Evolutionary conservation across 208 protist species (phyloP).

Genomic region (Dictyostelium gargantuum): DNA sequence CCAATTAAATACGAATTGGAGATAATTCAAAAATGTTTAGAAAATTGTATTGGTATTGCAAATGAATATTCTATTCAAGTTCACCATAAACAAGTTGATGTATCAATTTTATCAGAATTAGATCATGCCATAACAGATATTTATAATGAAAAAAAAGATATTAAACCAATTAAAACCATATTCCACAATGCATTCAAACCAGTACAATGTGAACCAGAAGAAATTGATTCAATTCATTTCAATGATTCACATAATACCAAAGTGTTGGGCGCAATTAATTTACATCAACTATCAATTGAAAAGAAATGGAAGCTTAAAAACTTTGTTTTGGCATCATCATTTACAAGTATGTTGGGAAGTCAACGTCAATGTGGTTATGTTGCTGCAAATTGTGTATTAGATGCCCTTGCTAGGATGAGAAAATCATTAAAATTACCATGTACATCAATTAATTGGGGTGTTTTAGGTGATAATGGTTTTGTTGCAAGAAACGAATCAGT

Average conservation of each 20-base stretch:
- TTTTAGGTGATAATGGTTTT: neutral
- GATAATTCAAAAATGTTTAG: neutral
- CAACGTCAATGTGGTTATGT: conserved; percentile 1
- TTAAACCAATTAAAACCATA: neutral
- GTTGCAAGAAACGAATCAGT: neutral
- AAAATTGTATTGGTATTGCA: neutral
- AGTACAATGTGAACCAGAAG: neutral
- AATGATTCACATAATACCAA: conserved; percentile 36
- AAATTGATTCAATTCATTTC: neutral
- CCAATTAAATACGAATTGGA: neutral
- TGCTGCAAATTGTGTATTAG: neutral
- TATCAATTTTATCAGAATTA: neutral
- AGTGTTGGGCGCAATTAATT: conserved; percentile 64
- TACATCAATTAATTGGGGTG: neutral
- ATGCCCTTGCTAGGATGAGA: neutral
- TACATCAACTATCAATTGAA: conserved; percentile 24
- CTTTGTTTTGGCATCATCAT: neutral
- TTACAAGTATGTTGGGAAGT: neutral
- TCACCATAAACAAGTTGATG: neutral
- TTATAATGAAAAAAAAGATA: neutral
- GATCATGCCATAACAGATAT: neutral
- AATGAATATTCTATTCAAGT: neutral
- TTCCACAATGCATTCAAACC: conserved; percentile 10
- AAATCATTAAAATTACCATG: neutral
- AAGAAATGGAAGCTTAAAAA: neutral